Evolutionary conservation across 305 asterid genomes (phyloP), one percentile per base, ranked within the genome.

Genomic region (Plantago lanceolata): DNA sequence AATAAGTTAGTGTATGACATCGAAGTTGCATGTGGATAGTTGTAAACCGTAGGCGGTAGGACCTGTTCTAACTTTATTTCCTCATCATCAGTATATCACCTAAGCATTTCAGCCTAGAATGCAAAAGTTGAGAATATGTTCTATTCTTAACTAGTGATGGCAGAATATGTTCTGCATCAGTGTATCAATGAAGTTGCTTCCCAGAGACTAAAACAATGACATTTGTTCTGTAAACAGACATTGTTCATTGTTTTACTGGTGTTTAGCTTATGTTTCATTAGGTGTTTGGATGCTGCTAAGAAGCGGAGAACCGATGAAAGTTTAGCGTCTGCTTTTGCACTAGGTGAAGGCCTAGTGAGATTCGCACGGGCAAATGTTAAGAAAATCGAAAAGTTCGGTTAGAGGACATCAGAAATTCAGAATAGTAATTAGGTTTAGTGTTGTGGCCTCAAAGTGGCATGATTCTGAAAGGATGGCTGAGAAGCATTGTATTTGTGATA

Each of bases 11-110:
- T 51, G 59, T 3, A 51, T 49, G 79, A 62, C 47, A 65, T 70
- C 64, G 50, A 72, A 72, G 55, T 70, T 64, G 82, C 77, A 72
- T 72, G 74, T 78, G 75, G 73, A 43, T 64, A 79, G 69, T 70
- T 70, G 77, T 48, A 69, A 70, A 64, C 69, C 53, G 79, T 75
- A 53, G 58, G n/a, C n/a, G n/a, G n/a, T 31, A 67, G 81, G 84
- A 44, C 76, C 67, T 60, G 33, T 76, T 51, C 48, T 29, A 54
- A 26, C 72, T 17, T 37, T 61, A 8, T 50, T 35, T 63, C n/a
- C 63, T 24, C 28, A n/a, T n/a, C n/a, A n/a, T 43, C n/a, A 44
- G 19, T 14, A 37, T 31, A 4, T 37, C 44, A 37, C 44, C 8
- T 37, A 37, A 37, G 44, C 44, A 37, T 37, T 37, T 37, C 15